Conservation (phyloP, 2,329 filamentous ascomycete genomes). For the Helicocarpus griseus region DNA sequence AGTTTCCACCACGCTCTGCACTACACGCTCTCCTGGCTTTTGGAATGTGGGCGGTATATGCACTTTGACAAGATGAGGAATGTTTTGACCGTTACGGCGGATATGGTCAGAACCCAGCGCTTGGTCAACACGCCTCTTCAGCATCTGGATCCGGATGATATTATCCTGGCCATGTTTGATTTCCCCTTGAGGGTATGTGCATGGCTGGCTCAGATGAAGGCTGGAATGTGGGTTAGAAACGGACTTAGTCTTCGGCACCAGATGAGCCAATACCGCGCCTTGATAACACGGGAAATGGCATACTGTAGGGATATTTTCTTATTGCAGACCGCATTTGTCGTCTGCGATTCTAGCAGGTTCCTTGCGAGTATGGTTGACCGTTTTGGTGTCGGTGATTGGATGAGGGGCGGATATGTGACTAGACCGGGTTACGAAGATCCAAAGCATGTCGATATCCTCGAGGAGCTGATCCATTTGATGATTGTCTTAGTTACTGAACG, state of each 20-base stretch:
- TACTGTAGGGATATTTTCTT: slow-evolving; percentile 94
- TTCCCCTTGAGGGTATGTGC: slow-evolving; percentile 87
- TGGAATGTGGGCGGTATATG: slow-evolving; percentile 78
- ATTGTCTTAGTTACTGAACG: slow-evolving; percentile 87
- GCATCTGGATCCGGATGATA: slow-evolving; percentile 55
- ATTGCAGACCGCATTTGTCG: slow-evolving; percentile 78
- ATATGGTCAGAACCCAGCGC: slow-evolving; percentile 39
- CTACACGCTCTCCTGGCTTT: slow-evolving; percentile 90
- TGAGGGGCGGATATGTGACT: slow-evolving; percentile 69
- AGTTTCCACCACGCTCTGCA: slow-evolving; percentile 97
- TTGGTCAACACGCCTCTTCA: slow-evolving; percentile 50
- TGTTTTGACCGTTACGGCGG: slow-evolving; percentile 61
- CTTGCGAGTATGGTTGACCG: slow-evolving; percentile 85
- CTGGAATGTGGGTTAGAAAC: slow-evolving; percentile 97
- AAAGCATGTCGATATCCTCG: slow-evolving; percentile 85
- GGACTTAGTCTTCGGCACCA: slow-evolving; percentile 93
- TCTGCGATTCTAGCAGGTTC: slow-evolving; percentile 73
- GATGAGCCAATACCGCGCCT: slow-evolving; percentile 83
- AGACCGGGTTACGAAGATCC: slow-evolving; percentile 69
- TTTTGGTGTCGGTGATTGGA: slow-evolving; percentile 81
- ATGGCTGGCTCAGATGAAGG: slow-evolving; percentile 97
- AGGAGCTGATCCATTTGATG: slow-evolving; percentile 90
- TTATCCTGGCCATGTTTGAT: slow-evolving; percentile 80
- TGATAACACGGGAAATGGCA: slow-evolving; percentile 79
- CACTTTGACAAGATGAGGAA: slow-evolving; percentile 55